These are phyloP conservation scores for Aspergillus luchuensis DNA, from an alignment of 2,329 filamentous ascomycete species.

Conservation along the genomic window DNA sequence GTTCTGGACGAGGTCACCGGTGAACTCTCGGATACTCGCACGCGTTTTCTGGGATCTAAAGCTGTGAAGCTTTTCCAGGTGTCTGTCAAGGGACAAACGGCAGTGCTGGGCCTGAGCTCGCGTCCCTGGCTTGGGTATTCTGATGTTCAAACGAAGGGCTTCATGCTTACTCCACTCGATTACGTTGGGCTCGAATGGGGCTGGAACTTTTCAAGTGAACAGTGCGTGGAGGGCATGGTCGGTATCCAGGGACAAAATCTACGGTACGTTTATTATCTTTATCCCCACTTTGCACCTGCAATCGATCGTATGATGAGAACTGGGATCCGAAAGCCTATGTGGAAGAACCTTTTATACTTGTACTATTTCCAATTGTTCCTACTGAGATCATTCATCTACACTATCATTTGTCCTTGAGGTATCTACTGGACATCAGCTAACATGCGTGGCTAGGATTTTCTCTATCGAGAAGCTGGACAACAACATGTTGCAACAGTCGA, in stretches of 20 bases:
- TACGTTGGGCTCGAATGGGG: constrained; percentile 89
- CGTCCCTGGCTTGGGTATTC: constrained; percentile 96
- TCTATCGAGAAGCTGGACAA: constrained; percentile 83
- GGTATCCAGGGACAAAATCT: constrained; percentile 87
- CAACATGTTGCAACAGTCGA: constrained; percentile 82
- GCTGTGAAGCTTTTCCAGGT: constrained; percentile 88
- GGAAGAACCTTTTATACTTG: constrained; percentile 50
- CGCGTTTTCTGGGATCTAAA: constrained; percentile 90
- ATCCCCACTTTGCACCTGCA: constrained; percentile 25
- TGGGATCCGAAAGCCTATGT: constrained; percentile 42
- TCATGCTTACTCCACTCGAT: constrained; percentile 88
- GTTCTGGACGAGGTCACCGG: constrained; percentile 94
- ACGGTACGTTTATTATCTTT: constrained; percentile 60
- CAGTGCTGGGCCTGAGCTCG: constrained; percentile 86
- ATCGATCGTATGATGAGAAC: constrained; percentile 53
- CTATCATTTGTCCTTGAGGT: neutral
- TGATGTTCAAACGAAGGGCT: constrained; percentile 80
- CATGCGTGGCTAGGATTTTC: constrained; percentile 67
- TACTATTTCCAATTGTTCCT: constrained; percentile 86
- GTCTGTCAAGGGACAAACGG: constrained; percentile 79
- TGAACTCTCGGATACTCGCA: constrained; percentile 90
- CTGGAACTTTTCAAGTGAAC: constrained; percentile 95
- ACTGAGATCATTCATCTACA: constrained; percentile 62
- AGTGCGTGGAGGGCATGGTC: constrained; percentile 91
- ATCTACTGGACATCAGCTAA: constrained; percentile 6